These are phyloP conservation scores for Starmerella sirachaensis DNA, from an alignment of 805 yeast genomes.

Conservation along the genomic window DNA sequence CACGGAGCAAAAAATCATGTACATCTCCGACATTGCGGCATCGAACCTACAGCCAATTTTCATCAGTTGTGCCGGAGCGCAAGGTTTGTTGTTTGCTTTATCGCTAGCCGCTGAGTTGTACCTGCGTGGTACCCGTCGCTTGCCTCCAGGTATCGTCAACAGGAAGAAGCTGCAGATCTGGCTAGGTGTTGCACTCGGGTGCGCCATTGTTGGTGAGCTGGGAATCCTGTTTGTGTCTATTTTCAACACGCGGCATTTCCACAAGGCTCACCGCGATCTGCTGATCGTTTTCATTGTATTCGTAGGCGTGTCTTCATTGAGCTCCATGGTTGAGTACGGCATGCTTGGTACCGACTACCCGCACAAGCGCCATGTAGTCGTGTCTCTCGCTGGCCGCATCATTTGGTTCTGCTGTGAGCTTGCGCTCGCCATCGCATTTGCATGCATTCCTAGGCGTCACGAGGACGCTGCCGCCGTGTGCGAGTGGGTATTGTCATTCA, in stretches of 20 bases:
- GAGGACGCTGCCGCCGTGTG: slow-evolving; percentile 44
- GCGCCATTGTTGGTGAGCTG: slow-evolving; percentile 49
- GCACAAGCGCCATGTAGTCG: slow-evolving; percentile 27
- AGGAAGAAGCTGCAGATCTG: slow-evolving; percentile 26
- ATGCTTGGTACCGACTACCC: slow-evolving; percentile 38
- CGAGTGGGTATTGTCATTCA: slow-evolving; percentile 79
- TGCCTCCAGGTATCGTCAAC: slow-evolving; percentile 32
- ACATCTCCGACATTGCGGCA: slow-evolving; percentile 80
- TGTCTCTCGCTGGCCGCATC: slow-evolving; percentile 39
- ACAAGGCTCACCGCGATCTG: slow-evolving; percentile 44
- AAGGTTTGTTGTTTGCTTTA: slow-evolving; percentile 61
- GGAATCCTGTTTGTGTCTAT: slow-evolving; percentile 66
- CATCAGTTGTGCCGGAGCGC: slow-evolving; percentile 64
- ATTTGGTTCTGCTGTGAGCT: slow-evolving; percentile 59
- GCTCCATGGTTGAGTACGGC: slow-evolving; percentile 36
- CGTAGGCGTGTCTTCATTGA: slow-evolving; percentile 42
- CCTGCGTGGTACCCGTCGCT: slow-evolving; percentile 45
- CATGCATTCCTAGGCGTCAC: slow-evolving; percentile 27
- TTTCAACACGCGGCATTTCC: slow-evolving; percentile 51
- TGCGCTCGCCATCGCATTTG: slow-evolving; percentile 56
- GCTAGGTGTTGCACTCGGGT: slow-evolving; percentile 32
- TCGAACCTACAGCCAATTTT: slow-evolving; percentile 66
- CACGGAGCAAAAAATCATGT: slow-evolving; percentile 36
- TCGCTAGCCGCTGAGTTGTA: slow-evolving; percentile 51
- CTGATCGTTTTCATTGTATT: slow-evolving; percentile 64